Base-by-base conservation (phyloP, 2,329 filamentous ascomycete genomes). In the Fusarium sp. region DNA sequence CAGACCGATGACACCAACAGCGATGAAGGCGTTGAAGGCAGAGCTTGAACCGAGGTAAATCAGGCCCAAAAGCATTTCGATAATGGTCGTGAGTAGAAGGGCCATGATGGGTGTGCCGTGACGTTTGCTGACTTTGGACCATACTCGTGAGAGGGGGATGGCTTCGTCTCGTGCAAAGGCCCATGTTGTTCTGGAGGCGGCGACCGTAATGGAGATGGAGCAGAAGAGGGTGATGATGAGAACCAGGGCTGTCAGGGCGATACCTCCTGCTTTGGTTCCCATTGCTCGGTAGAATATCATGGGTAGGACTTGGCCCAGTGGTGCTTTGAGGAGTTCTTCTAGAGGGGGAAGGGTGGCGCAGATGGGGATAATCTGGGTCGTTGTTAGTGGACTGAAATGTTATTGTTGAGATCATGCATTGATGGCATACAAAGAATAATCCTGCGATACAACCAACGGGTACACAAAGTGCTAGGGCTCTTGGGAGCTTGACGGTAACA, bases 1-100 rank as follows among this genome's bases (percentile, higher is more conserved):
- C 0, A 94, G 84, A 63, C 90, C 93, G 73, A 94, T 93, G 4
- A 91, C 94, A 1, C 91, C 91, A 0, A 93, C 91, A 10, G 91
- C 90, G 0, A 91, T 93, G 75, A 94, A 94, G 11, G 88, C 89
- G 80, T 90, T 91, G 80, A 94, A 94, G 0, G 91, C 91, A 0
- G 90, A 90, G 1, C 87, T 86, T 0, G 89, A 91, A 13, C 91
- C 92, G 58, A 94, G 92, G 79, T 92, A 94, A 76, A 94, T 93
- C 61, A 92, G 82, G 1, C 91, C 91, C 0, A 94, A 83, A 15
- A 94, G 80, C 71, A 87, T 90, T 76, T 92, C 88, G 20, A 94
- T 86, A 0, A 83, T 74, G 0, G 90, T 89, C 0, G 90, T 92
- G 1, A 94, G 82, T 2, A 88, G 80, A 6, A 94, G 82, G 3